Evolutionary conservation across 2,329 filamentous ascomycete genomes (phyloP), one percentile per base, ranked within the genome.

Genomic region (Aspergillus vadensis): DNA sequence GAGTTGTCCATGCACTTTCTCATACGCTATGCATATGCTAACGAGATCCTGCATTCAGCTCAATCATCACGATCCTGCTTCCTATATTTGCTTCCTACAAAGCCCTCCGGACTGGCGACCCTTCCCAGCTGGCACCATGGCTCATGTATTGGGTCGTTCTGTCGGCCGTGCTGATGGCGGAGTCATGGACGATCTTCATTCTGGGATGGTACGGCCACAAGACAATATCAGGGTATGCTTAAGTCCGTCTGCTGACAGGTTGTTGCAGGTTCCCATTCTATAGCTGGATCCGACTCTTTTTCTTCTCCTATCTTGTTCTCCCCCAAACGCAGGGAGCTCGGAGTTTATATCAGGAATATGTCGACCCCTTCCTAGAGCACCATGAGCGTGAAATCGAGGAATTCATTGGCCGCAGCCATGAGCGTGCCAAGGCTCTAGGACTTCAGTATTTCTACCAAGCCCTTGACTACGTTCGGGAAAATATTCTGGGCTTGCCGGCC

Each of bases 131-230:
- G 62, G 91, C 91, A 65, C 94, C 94, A 88, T 99, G 95, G 95
- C 86, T 98, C 67, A 98, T 98, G 90, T 99, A 98, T 85, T 99
- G 94, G 90, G 92, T 97, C 62, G 92, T 97, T 23, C 86, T 97
- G 66, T 91, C 91, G 63, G 89, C 91, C 75, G 86, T 88, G 69
- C 83, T 93, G 59, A 85, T 95, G 63, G 86, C 88, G 77, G 95
- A 98, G 80, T 93, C 90, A 50, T 96, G 92, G 86, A 88, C 90
- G 59, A 87, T 89, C 70, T 97, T 94, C 79, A 88, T 98, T 72
- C 85, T 98, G 50, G 85, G 85, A 75, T 98, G 92, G 89, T 88
- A 79, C 55, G 79, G 25, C 25, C 47, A 7, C 47, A 9, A 50
- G 25, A 12, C 44, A 27, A 10, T n/a, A 17, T 6, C 30, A 7